Evolutionary conservation across 1,139 yeast genomes (phyloP).

Genomic region (Yamadazyma dendronema): DNA sequence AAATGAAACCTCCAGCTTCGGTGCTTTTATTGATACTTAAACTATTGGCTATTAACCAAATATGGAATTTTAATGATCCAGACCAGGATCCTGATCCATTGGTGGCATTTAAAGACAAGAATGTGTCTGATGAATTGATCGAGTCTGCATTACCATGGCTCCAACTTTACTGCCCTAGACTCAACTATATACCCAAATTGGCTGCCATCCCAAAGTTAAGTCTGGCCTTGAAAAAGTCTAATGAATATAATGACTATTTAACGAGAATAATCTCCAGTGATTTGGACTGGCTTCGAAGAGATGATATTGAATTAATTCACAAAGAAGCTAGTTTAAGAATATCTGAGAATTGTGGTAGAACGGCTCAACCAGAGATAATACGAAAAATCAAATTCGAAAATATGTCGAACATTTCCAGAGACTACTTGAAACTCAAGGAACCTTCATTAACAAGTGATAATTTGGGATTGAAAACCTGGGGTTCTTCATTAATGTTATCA

Average conservation of each 20-base stretch:
- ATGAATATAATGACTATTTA: conserved; percentile 54
- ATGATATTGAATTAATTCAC: conserved; percentile 42
- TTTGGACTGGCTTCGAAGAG: conserved; percentile 47
- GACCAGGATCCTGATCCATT: background rate
- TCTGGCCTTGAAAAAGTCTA: conserved; percentile 20
- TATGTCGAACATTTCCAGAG: conserved; percentile 19
- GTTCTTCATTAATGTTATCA: conserved; percentile 75
- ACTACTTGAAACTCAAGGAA: conserved; percentile 55
- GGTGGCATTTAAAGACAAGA: conserved; percentile 15
- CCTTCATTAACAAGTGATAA: conserved; percentile 87
- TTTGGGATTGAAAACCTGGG: conserved; percentile 95
- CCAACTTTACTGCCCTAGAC: conserved; percentile 29
- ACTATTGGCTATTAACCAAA: conserved; percentile 50
- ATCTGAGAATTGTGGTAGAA: conserved; percentile 82
- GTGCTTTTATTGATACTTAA: conserved; percentile 47
- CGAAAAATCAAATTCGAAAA: conserved; percentile 44
- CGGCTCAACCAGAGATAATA: conserved; percentile 74
- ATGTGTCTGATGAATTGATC: conserved; percentile 21
- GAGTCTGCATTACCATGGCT: conserved; percentile 43
- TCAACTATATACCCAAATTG: conserved; percentile 22
- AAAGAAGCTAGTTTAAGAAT: conserved; percentile 62
- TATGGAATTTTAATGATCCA: conserved; percentile 49
- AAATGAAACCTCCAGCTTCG: conserved; percentile 46
- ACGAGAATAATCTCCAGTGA: conserved; percentile 62
- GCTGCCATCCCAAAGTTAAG: conserved; percentile 28